Percentiles rank a stretch among this genome's conserved stretches.
Evolutionary conservation across 2,329 filamentous ascomycete genomes (phyloP).

Genomic region (Chaetothyriales sp.): DNA sequence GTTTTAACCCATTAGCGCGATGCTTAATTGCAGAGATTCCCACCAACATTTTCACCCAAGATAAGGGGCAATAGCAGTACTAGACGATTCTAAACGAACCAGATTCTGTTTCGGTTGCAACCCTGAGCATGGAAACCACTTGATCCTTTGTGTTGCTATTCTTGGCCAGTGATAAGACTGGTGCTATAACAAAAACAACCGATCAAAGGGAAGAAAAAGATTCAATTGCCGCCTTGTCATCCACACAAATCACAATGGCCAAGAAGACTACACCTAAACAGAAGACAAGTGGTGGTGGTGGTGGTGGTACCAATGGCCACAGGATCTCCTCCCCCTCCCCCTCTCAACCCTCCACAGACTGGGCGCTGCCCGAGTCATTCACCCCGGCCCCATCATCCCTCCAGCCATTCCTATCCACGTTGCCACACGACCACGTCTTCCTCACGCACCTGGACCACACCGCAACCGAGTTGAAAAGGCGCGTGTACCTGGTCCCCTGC

Average conservation of each 20-base stretch:
- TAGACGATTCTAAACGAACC: neutral
- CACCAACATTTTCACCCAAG: neutral
- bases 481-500: conserved; percentile 67
- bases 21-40: neutral
- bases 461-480: conserved; percentile 56
- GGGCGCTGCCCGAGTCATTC: conserved; percentile 11
- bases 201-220: neutral
- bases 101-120: neutral
- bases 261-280: neutral
- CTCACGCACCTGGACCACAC: conserved; percentile 68
- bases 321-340: neutral
- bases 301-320: neutral
- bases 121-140: neutral
- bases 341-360: neutral
- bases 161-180: neutral
- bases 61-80: too few relatives aligned
- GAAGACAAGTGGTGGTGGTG: neutral
- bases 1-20: too few relatives aligned
- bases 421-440: conserved; percentile 60
- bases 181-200: neutral
- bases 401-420: conserved; percentile 42
- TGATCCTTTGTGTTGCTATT: neutral
- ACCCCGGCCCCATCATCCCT: conserved; percentile 11
- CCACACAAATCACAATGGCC: neutral
- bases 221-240: neutral